Percentiles rank a stretch among this genome's conserved stretches.
Conservation (phyloP, 139 green algal genomes). For the Zygnema cylindricum region DNA sequence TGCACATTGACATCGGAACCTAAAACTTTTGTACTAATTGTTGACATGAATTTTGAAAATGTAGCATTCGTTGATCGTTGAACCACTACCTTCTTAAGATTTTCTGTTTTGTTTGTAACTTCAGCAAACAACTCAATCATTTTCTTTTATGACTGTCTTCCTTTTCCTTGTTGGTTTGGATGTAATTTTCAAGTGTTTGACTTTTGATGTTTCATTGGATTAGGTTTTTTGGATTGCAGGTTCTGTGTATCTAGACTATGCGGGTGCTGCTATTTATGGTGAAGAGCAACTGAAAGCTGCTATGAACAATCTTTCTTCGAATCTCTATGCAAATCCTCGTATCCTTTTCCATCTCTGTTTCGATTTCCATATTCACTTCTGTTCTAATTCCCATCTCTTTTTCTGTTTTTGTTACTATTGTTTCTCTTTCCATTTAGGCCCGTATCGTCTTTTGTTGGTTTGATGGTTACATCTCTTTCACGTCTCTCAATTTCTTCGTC, state of each 20-base stretch:
- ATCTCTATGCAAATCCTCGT: constrained; percentile 50
- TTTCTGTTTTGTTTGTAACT: background rate
- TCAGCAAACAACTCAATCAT: background rate
- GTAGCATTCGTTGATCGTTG: too few species aligned
- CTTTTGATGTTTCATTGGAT: too few species aligned
- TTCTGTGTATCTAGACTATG: constrained; percentile 49
- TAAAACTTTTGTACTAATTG: background rate
- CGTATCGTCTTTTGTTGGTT: too few species aligned
- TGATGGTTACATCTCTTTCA: too few species aligned
- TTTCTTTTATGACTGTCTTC: background rate
- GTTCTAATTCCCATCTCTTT: too few species aligned
- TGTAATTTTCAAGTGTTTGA: background rate
- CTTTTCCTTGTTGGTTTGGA: background rate
- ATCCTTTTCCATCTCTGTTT: too few species aligned
- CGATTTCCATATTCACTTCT: too few species aligned
- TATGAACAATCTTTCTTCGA: constrained; percentile 30
- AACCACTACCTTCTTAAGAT: background rate
- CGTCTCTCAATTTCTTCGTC: too few species aligned
- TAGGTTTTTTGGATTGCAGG: constrained; percentile 16
- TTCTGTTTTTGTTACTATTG: too few species aligned
- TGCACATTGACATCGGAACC: too few species aligned
- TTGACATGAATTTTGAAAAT: too few species aligned
- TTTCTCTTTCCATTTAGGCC: too few species aligned
- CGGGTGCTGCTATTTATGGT: constrained; percentile 29
- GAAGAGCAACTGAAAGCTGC: constrained; percentile 21